Evolutionary conservation across 2,329 filamentous ascomycete species (phyloP).

Genomic region (Penicillium rolfsii): DNA sequence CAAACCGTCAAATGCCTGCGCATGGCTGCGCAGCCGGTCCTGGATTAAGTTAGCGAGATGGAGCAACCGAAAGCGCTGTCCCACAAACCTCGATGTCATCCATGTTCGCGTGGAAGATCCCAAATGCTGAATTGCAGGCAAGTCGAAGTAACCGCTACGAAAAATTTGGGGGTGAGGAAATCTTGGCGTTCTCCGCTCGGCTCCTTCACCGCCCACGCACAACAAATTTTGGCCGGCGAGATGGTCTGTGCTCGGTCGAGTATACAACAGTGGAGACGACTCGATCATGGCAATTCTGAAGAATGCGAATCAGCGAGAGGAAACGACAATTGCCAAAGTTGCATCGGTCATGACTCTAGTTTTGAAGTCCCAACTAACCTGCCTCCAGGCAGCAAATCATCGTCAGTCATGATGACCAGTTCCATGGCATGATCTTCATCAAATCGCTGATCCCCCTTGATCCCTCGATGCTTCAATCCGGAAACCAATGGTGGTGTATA

Average conservation of each 20-base stretch:
- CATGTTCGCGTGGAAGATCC: slow-evolving; percentile 32
- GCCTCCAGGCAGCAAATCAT: not conserved
- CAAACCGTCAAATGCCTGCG: slow-evolving; percentile 82
- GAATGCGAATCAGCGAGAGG: not conserved
- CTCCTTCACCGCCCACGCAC: slow-evolving; percentile 33
- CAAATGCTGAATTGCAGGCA: slow-evolving; percentile 11
- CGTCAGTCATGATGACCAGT: slow-evolving; percentile 1
- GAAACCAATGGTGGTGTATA: not conserved
- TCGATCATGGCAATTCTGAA: not conserved
- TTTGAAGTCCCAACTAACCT: not conserved
- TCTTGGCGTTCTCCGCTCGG: slow-evolving; percentile 45
- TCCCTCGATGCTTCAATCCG: not conserved
- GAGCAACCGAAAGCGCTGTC: not conserved
- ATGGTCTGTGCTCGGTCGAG: slow-evolving; percentile 21
- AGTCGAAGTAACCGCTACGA: slow-evolving; percentile 30
- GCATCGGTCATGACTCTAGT: not conserved
- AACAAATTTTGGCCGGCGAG: slow-evolving; percentile 22
- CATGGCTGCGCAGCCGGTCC: slow-evolving; percentile 56
- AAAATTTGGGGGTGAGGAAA: slow-evolving; percentile 46
- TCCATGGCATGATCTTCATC: not conserved
- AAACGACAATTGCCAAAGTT: too few species aligned
- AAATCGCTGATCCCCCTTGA: not conserved
- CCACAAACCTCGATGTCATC: slow-evolving; percentile 46
- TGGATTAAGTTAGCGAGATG: slow-evolving; percentile 33
- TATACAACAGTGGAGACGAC: not conserved